A percentile compares a stretch with the other conserved stretches of the same genome.
Evolutionary conservation across 192 early-diverging fungal genomes (phyloP).

Genomic region (Mortierella antarctica): DNA sequence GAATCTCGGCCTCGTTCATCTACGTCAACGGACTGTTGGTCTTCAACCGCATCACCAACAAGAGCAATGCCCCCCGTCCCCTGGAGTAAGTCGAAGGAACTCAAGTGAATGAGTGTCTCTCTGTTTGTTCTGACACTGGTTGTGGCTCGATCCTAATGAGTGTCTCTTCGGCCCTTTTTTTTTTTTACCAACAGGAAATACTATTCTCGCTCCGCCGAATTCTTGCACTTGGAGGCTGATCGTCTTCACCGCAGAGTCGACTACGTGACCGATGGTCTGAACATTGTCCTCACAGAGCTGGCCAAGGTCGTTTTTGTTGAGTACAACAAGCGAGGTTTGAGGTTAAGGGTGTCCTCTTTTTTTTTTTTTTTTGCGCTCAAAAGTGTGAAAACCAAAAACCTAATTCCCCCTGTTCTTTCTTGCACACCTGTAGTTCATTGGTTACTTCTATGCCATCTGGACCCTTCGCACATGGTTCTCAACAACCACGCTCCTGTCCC

Average conservation of each 20-base stretch:
- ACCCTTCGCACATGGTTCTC: conserved; percentile 53
- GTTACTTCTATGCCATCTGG: conserved; percentile 46
- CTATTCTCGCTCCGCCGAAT: conserved; percentile 49
- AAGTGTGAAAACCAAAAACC: neutral
- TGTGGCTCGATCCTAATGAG: too few relatives aligned
- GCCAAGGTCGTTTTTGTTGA: conserved; percentile 48
- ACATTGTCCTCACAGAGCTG: conserved; percentile 41
- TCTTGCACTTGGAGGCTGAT: conserved; percentile 40
- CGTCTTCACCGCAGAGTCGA: conserved; percentile 45
- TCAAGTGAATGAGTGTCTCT: neutral
- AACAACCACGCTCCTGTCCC: conserved; percentile 40
- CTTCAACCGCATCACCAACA: conserved; percentile 50
- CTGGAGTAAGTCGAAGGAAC: conserved; percentile 25
- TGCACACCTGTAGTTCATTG: conserved; percentile 31
- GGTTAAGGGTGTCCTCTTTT: conserved; percentile 1
- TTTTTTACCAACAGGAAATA: conserved; percentile 22
- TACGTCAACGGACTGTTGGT: conserved; percentile 48
- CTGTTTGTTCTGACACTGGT: neutral
- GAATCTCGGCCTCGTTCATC: conserved; percentile 43
- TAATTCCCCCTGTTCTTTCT: neutral
- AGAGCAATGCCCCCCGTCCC: conserved; percentile 31
- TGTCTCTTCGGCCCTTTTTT: neutral
- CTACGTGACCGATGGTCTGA: conserved; percentile 47
- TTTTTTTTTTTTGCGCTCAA: neutral
- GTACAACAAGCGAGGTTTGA: conserved; percentile 45